Conservation (phyloP, 73 alveolate genomes). For the Paramecium pentaurelia region DNA sequence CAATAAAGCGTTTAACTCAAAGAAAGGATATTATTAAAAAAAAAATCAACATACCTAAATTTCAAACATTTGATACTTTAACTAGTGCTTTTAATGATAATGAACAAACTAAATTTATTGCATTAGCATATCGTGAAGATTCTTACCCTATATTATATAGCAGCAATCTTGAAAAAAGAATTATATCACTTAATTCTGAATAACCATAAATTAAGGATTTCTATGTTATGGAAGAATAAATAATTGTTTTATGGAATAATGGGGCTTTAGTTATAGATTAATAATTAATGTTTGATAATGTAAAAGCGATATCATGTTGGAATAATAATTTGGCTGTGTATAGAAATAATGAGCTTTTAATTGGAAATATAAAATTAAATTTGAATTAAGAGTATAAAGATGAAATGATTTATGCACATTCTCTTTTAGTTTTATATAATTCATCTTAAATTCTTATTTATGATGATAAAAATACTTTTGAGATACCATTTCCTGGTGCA, state of each 20-base stretch:
- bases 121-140: not conserved
- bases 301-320: not conserved
- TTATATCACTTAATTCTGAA: slow-evolving; percentile 13
- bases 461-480: not conserved
- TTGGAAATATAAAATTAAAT: not conserved
- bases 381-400: not conserved
- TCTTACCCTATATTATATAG: not conserved
- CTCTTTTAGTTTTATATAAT: not conserved
- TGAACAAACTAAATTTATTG: not conserved
- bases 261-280: not conserved
- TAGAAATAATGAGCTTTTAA: not conserved
- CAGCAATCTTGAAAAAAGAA: slow-evolving; percentile 13
- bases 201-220: not conserved
- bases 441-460: not conserved
- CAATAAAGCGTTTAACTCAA: not conserved
- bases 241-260: not conserved
- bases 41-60: not conserved
- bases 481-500: not conserved
- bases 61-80: not conserved
- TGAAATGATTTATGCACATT: not conserved
- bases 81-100: not conserved
- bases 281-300: not conserved
- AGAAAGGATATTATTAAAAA: slow-evolving; percentile 8
- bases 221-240: not conserved
- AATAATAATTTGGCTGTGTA: not conserved